Evolutionary conservation across 306 rosid species (phyloP), one percentile per base, ranked within the genome.

Genomic region (Sicyos edulis): DNA sequence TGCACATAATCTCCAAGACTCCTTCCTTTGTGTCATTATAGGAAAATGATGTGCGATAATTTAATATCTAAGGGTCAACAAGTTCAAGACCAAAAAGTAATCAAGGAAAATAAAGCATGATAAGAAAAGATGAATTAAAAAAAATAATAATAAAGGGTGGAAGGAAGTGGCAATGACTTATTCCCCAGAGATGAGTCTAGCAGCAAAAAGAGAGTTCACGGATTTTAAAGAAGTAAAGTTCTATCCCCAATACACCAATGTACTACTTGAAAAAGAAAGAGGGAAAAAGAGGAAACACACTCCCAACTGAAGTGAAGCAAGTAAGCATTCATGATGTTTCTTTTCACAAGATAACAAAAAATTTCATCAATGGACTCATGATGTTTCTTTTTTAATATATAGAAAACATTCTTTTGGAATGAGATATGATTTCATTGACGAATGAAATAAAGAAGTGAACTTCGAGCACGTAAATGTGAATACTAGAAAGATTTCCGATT

Each of bases 81-180:
- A 13, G 65, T 17, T 59, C n/a, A 59, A 60, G 44, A 29, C 66
- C 66, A 24, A 34, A 32, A 62, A n/a, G 3, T 9, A 16, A 21
- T 62, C 69, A 15, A 62, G 2, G 16, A 16, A 16, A 34, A 62
- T 6, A 42, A 34, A 61, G 68, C 49, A 62, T 21, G 6, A 26
- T 59, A 62, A 21, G 13, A 29, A 32, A 62, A 29, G 50, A 34
- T 4, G 50, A 63, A 8, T 63, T 37, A 1, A 26, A 16, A 7
- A n/a, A 37, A 63, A n/a, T n/a, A n/a, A n/a, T n/a, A 37, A 57
- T 22, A 12, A 45, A 22, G 37, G 24, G 7, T 22, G 62, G 62
- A 57, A 63, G 62, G 62, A 57, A 63, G 62, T 57, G 34, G 62
- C 37, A 57, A 57, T 22, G 62, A 57, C 26, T 13, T 57, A 57